These are phyloP conservation scores for Sesbania bispinosa DNA, from an alignment of 306 rosid genomes.

Conservation along the genomic window DNA sequence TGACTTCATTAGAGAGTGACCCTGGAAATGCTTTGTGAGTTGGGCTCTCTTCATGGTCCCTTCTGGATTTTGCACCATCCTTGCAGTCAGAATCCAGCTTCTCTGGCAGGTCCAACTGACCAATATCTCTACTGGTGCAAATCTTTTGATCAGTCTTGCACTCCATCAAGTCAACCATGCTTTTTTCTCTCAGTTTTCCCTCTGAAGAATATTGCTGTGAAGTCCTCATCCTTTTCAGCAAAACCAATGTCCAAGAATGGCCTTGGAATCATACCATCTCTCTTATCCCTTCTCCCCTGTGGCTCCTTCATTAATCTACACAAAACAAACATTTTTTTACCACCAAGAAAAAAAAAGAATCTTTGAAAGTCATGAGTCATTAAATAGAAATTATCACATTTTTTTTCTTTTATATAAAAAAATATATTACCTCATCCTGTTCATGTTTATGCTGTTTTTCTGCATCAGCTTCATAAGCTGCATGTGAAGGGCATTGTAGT, in stretches of 20 bases:
- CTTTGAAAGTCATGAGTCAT: too few relatives aligned
- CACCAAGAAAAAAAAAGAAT: too few relatives aligned
- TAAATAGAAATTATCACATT: too few relatives aligned
- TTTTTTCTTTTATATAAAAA: too few relatives aligned
- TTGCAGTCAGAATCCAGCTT: too few relatives aligned
- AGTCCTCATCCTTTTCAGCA: constrained; percentile 10
- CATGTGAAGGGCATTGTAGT: constrained; percentile 32
- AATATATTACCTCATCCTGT: background rate
- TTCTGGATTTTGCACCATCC: too few relatives aligned
- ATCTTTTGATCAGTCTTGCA: constrained; percentile 6
- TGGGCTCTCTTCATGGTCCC: background rate
- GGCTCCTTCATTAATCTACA: constrained; percentile 26
- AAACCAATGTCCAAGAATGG: constrained; percentile 38
- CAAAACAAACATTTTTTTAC: too few relatives aligned
- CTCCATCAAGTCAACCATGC: constrained; percentile 32
- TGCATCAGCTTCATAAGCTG: constrained; percentile 22
- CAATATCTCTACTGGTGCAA: background rate
- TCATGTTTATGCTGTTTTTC: background rate
- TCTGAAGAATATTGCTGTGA: background rate
- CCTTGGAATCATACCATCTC: constrained; percentile 9
- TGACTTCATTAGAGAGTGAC: constrained; percentile 30
- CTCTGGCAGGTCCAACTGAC: background rate
- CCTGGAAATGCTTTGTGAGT: constrained; percentile 15
- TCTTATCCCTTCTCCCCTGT: constrained; percentile 20
- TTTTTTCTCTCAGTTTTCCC: background rate